Evolutionary conservation across 805 yeast genomes (phyloP).

Genomic region (Kuraishia capsulata): DNA sequence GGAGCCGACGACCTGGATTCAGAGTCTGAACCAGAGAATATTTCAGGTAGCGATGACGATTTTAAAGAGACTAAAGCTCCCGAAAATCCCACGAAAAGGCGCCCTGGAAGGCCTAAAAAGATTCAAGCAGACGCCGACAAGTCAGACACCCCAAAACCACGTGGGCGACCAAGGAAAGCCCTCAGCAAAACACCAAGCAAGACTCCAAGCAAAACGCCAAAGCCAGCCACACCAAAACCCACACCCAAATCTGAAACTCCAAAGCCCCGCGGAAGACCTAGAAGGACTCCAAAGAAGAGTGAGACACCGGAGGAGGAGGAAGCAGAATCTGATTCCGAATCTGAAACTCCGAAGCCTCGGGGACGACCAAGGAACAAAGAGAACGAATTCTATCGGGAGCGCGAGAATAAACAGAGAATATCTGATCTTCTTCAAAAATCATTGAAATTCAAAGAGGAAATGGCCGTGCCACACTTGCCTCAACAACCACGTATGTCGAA

Average conservation of each 20-base stretch:
- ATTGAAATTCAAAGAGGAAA: not conserved
- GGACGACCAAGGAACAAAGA: not conserved
- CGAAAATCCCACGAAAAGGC: not conserved
- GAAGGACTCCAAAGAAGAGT: not conserved
- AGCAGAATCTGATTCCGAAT: not conserved
- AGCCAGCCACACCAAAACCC: too few species aligned
- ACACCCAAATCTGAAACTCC: too few species aligned
- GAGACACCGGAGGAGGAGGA: not conserved
- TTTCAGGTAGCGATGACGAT: not conserved
- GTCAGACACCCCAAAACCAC: too few species aligned
- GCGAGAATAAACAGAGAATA: not conserved
- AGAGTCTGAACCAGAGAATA: not conserved
- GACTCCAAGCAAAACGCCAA: too few species aligned
- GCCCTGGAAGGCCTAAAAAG: not conserved
- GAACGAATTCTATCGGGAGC: not conserved
- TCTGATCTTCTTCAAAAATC: not conserved
- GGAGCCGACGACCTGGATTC: too few species aligned
- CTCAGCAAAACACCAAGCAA: not conserved
- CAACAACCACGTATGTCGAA: not conserved
- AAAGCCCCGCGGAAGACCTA: too few species aligned
- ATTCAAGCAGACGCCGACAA: too few species aligned
- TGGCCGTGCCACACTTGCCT: not conserved
- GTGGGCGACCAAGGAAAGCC: too few species aligned
- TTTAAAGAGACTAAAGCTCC: not conserved
- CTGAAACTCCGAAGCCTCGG: not conserved